phyloP scores from a whole-genome alignment of 2,329 filamentous ascomycete species.

The Blumeria graminis region DNA sequence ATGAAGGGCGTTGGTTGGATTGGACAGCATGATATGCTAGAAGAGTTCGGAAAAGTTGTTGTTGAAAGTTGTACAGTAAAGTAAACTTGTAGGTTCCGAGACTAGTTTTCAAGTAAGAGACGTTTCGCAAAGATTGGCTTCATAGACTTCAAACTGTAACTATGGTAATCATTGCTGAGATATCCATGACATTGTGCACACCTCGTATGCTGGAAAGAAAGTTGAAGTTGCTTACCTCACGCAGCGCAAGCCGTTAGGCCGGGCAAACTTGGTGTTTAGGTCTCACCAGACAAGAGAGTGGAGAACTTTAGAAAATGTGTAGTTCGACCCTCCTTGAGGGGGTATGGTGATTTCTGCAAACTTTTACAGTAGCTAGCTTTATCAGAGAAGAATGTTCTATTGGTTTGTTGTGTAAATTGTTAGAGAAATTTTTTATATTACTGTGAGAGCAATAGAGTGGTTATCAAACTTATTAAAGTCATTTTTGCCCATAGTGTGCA shows the following conservation, averaged over 20 bases:
- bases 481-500: too few species aligned
- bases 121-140: background rate
- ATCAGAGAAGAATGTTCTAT: too few species aligned
- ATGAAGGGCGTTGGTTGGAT: constrained; percentile 47
- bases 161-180: too few species aligned
- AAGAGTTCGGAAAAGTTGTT: constrained; percentile 41
- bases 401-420: too few species aligned
- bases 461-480: too few species aligned
- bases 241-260: constrained; percentile 66
- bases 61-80: constrained; percentile 25
- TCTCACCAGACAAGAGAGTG: constrained; percentile 22
- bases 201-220: background rate
- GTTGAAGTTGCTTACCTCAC: constrained; percentile 34
- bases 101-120: constrained; percentile 17
- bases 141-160: background rate
- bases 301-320: too few species aligned
- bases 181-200: background rate
- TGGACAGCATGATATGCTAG: constrained; percentile 56
- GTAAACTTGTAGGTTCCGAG: constrained; percentile 26
- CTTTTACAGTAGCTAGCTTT: too few species aligned
- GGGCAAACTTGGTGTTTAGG: constrained; percentile 28
- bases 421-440: too few species aligned
- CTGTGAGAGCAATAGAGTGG: too few species aligned
- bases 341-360: constrained; percentile 1
- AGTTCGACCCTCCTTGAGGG: too few species aligned